phyloP scores from a whole-genome alignment of 208 protist species.

The Histomonas meleagridis region DNA sequence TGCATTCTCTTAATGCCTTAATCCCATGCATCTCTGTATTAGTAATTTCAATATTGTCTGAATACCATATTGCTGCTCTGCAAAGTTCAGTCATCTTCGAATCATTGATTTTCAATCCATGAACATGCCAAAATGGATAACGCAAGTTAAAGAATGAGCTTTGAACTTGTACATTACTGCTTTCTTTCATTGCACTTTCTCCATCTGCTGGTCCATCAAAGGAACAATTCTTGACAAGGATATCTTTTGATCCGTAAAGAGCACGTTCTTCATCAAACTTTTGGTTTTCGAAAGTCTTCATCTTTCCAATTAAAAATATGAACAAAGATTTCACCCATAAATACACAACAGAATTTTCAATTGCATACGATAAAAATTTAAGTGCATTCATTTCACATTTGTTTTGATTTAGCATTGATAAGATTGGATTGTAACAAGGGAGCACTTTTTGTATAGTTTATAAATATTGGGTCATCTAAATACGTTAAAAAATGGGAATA shows the following conservation, averaged over 20 bases:
- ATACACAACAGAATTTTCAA: no score
- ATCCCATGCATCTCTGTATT: not conserved
- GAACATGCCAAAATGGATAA: not conserved
- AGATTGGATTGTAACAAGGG: no score
- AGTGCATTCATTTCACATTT: no score
- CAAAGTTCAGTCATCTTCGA: not conserved
- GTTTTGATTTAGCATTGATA: no score
- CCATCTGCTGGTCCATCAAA: constrained; percentile 10
- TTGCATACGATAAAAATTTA: no score
- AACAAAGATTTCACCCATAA: no score
- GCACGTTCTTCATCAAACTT: not conserved
- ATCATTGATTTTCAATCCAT: not conserved
- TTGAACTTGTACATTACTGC: not conserved
- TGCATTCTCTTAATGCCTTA: not conserved
- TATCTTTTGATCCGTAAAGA: not conserved
- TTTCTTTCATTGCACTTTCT: not conserved
- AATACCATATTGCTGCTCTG: not conserved
- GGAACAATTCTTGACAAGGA: not conserved
- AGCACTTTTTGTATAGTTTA: no score
- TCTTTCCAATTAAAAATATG: no score
- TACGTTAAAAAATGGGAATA: no score
- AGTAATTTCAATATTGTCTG: not conserved
- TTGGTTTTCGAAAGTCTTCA: not conserved
- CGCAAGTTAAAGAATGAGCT: not conserved
- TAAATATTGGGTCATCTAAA: no score